Base-by-base conservation (phyloP, 345 rosid genomes). In the Aurinia saxatilis region DNA sequence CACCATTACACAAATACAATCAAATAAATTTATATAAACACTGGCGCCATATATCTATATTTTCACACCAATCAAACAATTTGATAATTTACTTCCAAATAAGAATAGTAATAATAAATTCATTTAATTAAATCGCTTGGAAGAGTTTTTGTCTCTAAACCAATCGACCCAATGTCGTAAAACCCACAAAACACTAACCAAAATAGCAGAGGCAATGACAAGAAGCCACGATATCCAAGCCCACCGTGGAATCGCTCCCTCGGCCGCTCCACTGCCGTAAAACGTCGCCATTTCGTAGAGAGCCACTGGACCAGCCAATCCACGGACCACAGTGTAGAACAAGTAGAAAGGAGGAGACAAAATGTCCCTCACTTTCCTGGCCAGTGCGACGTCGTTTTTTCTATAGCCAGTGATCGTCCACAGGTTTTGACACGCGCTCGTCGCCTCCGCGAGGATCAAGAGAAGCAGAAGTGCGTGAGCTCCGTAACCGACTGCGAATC, bases 151-250 rank as follows among this genome's bases (percentile, higher is more conserved):
- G 36, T 74, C 84, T 48, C 71, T 71, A 27, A 42, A 78, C 95
- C 85, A 86, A 25, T 50, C 55, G 13, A 58, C 8, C 98, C 96
- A 86, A 29, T 84, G 75, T 48, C 73, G 72, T 12, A 62, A 63
- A 42, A 84, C 76, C 98, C 98, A 88, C 37, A 78, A 48, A 17
- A 82, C 30, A 72, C 96, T 86, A 56, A 78, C 75, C 63, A 80
- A 36, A 29, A 85, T 81, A 52, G 87, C 95, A 15, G 60, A 50
- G 1, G 50, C 79, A 58, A 76, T 83, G 35, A 92, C 83, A 65
- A 80, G 51, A 38, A 82, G 74, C 98, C 98, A 86, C 46, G 95
- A 92, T n/a, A 66, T 7, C 98, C 98, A 81, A 50, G 79, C 91
- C 98, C 98, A 92, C 62, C 39, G 47, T 6, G 95, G 93, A 58